phyloP scores from a whole-genome alignment of 495 filamentous ascomycete genomes.

The Tuber umbilicatum region DNA sequence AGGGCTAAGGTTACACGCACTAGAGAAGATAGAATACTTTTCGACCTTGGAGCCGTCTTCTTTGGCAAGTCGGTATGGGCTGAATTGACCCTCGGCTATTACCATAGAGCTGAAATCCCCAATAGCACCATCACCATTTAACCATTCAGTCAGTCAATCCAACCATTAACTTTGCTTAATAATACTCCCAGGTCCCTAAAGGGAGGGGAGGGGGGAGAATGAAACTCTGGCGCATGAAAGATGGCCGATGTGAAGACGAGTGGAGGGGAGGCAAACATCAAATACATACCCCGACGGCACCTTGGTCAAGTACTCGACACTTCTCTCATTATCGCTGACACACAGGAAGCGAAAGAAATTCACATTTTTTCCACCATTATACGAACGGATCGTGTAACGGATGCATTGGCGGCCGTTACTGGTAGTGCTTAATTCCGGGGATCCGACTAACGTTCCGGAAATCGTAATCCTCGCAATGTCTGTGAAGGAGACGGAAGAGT shows the following conservation, averaged over 20 bases:
- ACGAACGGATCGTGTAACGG: conserved; percentile 11
- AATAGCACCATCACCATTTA: neutral
- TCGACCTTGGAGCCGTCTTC: neutral
- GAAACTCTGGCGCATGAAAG: conserved; percentile 5
- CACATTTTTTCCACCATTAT: neutral
- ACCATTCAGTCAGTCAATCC: neutral
- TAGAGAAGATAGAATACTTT: neutral
- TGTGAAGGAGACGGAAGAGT: neutral
- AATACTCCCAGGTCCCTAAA: neutral
- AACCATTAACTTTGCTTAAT: neutral
- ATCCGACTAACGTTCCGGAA: conserved; percentile 10
- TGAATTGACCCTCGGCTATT: neutral
- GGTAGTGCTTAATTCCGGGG: conserved; percentile 21
- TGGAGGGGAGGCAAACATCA: neutral
- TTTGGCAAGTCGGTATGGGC: neutral
- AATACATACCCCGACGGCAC: neutral
- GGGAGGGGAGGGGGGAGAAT: neutral
- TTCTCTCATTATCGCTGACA: neutral
- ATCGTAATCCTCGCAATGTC: conserved; percentile 19
- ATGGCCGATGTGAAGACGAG: neutral
- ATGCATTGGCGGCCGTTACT: conserved; percentile 17
- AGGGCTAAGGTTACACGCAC: neutral
- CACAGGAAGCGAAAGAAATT: neutral
- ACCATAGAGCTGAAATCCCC: neutral
- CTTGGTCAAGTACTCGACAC: neutral